These are phyloP conservation scores for Scleromitrula shiraiana DNA, from an alignment of 2,329 filamentous ascomycete genomes.

Conservation along the genomic window DNA sequence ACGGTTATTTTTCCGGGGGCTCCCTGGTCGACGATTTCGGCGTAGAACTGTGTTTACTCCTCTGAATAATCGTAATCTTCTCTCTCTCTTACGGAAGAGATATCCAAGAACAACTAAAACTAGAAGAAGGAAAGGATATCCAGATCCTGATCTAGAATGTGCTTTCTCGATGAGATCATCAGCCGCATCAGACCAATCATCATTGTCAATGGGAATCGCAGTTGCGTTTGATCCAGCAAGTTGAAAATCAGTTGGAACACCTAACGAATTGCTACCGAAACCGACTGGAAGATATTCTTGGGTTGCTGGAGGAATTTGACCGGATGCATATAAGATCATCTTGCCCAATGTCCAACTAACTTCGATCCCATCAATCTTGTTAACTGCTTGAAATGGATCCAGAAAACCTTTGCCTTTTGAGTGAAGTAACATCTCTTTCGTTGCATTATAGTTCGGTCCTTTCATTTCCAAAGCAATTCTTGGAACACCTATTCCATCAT, in stretches of 20 bases:
- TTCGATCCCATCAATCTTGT: constrained; percentile 86
- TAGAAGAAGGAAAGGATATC: constrained; percentile 69
- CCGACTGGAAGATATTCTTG: constrained; percentile 67
- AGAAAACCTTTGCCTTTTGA: constrained; percentile 68
- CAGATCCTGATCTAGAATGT: constrained; percentile 60
- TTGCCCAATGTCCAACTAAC: constrained; percentile 97
- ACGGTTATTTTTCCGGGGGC: constrained; percentile 37
- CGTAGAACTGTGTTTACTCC: constrained; percentile 41
- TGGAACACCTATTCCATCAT: constrained; percentile 92
- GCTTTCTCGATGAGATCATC: constrained; percentile 57
- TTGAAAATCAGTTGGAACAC: constrained; percentile 70
- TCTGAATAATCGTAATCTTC: constrained; percentile 53
- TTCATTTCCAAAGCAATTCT: constrained; percentile 68
- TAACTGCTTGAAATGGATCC: constrained; percentile 83
- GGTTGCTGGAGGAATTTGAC: constrained; percentile 64
- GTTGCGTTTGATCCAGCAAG: constrained; percentile 55
- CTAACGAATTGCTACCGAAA: constrained; percentile 72
- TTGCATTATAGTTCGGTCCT: constrained; percentile 54
- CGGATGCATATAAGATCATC: constrained; percentile 90
- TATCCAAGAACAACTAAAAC: constrained; percentile 62
- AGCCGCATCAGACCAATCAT: constrained; percentile 45
- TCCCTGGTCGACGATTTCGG: constrained; percentile 38
- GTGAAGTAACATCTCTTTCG: constrained; percentile 59
- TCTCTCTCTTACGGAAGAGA: constrained; percentile 71
- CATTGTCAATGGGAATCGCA: constrained; percentile 35